phyloP scores from a whole-genome alignment of 371 early-diverging fungal genomes.

The Mortierella sp. region DNA sequence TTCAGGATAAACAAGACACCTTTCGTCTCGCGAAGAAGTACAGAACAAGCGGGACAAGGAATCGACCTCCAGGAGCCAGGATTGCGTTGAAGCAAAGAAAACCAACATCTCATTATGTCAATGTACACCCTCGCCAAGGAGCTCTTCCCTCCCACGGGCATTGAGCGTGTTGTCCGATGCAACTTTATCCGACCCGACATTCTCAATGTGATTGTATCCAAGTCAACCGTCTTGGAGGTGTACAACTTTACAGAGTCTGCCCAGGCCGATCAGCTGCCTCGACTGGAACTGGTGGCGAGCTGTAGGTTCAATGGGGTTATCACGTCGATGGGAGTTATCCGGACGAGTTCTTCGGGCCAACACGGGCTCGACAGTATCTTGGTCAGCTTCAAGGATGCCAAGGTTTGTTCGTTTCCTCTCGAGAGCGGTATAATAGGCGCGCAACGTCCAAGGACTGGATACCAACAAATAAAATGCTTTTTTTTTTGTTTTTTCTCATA shows the following conservation, averaged over 20 bases:
- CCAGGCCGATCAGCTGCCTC: constrained; percentile 67
- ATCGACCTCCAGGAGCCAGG: neutral
- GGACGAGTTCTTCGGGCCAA: constrained; percentile 74
- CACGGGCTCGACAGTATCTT: constrained; percentile 88
- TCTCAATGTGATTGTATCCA: constrained; percentile 84
- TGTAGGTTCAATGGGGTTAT: constrained; percentile 86
- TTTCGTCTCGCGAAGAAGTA: neutral
- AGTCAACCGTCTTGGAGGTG: constrained; percentile 83
- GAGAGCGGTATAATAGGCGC: constrained; percentile 2
- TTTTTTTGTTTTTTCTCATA: constrained; percentile 15
- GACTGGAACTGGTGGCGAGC: constrained; percentile 81
- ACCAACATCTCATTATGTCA: constrained; percentile 45
- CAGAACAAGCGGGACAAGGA: neutral
- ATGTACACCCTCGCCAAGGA: constrained; percentile 85
- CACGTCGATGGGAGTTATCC: constrained; percentile 83
- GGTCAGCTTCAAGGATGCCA: constrained; percentile 93
- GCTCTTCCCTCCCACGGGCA: constrained; percentile 83
- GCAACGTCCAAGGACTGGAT: neutral
- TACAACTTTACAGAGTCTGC: constrained; percentile 81
- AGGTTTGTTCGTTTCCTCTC: constrained; percentile 67
- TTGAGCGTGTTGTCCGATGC: constrained; percentile 81
- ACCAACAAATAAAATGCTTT: constrained; percentile 38
- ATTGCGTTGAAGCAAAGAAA: neutral
- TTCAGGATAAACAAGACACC: neutral
- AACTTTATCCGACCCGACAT: constrained; percentile 80